phyloP scores from a whole-genome alignment of 176 grass and related monocot species.

The Guadua angustifolia region DNA sequence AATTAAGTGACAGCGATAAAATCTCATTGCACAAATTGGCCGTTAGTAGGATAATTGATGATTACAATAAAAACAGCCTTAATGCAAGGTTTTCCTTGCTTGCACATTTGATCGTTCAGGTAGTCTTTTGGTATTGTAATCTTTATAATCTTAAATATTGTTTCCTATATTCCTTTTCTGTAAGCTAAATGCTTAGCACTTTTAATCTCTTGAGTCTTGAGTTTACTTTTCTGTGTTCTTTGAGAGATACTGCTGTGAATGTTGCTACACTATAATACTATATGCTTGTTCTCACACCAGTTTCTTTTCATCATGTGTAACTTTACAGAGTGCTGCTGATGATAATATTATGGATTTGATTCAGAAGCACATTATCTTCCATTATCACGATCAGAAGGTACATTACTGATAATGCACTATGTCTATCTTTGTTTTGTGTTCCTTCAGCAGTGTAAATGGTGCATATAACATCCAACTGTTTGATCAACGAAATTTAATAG shows the following conservation, averaged over 20 bases:
- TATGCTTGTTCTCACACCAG: slow-evolving; percentile 30
- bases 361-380: slow-evolving; percentile 71
- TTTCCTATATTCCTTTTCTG: slow-evolving; percentile 6
- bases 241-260: slow-evolving; percentile 6
- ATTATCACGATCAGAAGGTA: slow-evolving; percentile 87
- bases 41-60: slow-evolving; percentile 70
- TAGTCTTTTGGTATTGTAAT: slow-evolving; percentile 45
- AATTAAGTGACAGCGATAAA: slow-evolving; percentile 71
- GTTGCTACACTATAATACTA: slow-evolving; percentile 25
- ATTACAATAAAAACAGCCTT: slow-evolving; percentile 60
- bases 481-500: not conserved
- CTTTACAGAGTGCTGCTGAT: slow-evolving; percentile 64
- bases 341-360: slow-evolving; percentile 82
- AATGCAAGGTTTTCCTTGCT: slow-evolving; percentile 73
- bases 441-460: not conserved
- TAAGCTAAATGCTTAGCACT: not conserved
- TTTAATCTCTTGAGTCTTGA: not conserved
- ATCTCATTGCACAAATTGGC: slow-evolving; percentile 57
- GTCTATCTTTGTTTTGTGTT: slow-evolving; percentile 30
- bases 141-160: slow-evolving; percentile 36
- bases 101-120: slow-evolving; percentile 89
- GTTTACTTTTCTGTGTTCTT: slow-evolving; percentile 32
- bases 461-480: slow-evolving; percentile 24
- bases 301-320: slow-evolving; percentile 43
- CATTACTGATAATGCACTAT: slow-evolving; percentile 16